These are phyloP conservation scores for Myriosclerotinia duriaeana DNA, from an alignment of 2,329 filamentous ascomycete species.

Conservation along the genomic window DNA sequence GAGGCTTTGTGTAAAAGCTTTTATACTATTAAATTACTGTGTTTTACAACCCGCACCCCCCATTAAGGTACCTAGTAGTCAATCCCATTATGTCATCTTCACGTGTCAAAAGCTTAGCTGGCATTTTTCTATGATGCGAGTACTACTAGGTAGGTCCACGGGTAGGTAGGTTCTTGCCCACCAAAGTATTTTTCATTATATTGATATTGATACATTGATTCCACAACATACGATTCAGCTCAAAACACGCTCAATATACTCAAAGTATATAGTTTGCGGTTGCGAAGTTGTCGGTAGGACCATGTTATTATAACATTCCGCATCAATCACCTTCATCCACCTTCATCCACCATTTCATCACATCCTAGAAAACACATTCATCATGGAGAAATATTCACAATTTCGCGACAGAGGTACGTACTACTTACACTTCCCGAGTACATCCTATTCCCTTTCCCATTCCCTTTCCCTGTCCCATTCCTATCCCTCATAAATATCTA, in stretches of 20 bases:
- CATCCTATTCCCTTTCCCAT: no score
- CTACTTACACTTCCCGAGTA: background rate
- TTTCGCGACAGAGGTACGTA: constrained; percentile 68
- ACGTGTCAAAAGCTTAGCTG: constrained; percentile 11
- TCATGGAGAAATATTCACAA: constrained; percentile 75
- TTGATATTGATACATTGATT: background rate
- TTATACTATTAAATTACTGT: no score
- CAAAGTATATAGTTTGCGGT: background rate
- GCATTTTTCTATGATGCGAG: background rate
- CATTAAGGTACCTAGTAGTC: no score
- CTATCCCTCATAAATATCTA: constrained; percentile 5
- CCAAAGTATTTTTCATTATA: background rate
- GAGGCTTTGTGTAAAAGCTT: no score
- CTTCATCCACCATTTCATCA: background rate
- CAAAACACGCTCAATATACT: background rate
- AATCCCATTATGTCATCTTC: background rate
- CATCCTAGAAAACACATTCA: background rate
- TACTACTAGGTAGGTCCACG: no score
- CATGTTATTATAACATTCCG: constrained; percentile 20
- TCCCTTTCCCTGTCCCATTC: no score
- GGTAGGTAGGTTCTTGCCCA: no score
- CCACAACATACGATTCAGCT: background rate
- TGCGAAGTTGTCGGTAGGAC: background rate
- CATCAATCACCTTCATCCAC: background rate
- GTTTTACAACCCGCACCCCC: no score